phyloP scores from a whole-genome alignment of 1,284 basidiomycete genomes.

The Neonothopanus nambi region DNA sequence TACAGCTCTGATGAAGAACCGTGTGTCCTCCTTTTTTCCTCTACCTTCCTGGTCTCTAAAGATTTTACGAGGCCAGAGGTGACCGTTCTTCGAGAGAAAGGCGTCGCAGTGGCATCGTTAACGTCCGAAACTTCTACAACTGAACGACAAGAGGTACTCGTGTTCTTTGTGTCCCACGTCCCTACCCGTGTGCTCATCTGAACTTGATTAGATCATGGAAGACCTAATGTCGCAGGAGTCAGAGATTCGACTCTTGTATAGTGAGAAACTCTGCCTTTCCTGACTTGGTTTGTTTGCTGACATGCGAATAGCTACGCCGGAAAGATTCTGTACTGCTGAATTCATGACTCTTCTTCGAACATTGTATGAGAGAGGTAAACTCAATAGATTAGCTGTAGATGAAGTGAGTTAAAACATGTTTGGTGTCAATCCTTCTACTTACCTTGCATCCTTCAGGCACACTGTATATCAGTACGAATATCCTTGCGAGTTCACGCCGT shows the following conservation, averaged over 20 bases:
- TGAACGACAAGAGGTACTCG: slow-evolving; percentile 55
- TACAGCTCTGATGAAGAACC: slow-evolving; percentile 82
- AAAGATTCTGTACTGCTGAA: slow-evolving; percentile 61
- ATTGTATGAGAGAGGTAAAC: slow-evolving; percentile 53
- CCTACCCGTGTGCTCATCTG: background rate
- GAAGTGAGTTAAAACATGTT: slow-evolving; percentile 51
- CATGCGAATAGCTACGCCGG: slow-evolving; percentile 61
- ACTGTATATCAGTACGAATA: slow-evolving; percentile 75
- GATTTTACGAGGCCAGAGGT: slow-evolving; percentile 53
- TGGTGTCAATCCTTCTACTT: slow-evolving; percentile 20
- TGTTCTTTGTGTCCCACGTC: background rate
- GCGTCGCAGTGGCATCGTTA: slow-evolving; percentile 61
- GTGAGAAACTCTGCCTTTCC: slow-evolving; percentile 38
- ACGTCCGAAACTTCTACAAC: slow-evolving; percentile 62
- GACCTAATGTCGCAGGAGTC: slow-evolving; percentile 68
- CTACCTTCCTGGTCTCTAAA: background rate
- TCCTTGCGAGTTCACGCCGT: background rate
- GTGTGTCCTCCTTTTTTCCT: slow-evolving; percentile 35
- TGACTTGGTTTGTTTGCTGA: background rate
- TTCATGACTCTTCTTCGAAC: slow-evolving; percentile 53
- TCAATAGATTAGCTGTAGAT: slow-evolving; percentile 78
- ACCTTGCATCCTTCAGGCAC: slow-evolving; percentile 50
- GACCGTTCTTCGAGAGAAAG: slow-evolving; percentile 54
- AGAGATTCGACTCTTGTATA: slow-evolving; percentile 67
- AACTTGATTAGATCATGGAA: slow-evolving; percentile 50